Percentiles rank a stretch among this genome's conserved stretches.
These are phyloP conservation scores for Boletellus ananas DNA, from an alignment of 768 basidiomycete species.

Conservation along the genomic window DNA sequence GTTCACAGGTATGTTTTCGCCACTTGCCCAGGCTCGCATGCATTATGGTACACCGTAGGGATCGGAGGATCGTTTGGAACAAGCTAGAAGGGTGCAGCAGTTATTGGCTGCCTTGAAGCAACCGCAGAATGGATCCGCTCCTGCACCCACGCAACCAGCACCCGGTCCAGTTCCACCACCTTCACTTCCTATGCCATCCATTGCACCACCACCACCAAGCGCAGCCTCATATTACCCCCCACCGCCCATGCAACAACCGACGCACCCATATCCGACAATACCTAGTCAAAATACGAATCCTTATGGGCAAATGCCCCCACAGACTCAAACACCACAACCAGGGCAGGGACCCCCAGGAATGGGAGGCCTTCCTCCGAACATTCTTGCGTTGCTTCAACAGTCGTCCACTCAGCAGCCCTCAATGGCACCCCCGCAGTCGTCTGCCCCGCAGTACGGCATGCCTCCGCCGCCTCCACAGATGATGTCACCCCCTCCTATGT, in stretches of 20 bases:
- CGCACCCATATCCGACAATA: conserved; percentile 22
- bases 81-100: conserved; percentile 84
- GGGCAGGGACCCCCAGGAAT: conserved; percentile 34
- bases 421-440: conserved; percentile 30
- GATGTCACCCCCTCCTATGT: conserved; percentile 44
- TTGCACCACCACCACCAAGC: conserved; percentile 24
- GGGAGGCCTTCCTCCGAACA: conserved; percentile 56
- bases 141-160: conserved; percentile 25
- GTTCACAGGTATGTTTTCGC: conserved; percentile 30
- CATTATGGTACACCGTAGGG: conserved; percentile 2
- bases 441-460: conserved; percentile 34
- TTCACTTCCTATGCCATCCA: conserved; percentile 34
- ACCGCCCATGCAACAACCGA: conserved; percentile 31
- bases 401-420: conserved; percentile 36
- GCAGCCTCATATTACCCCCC: conserved; percentile 44
- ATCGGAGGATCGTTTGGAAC: conserved; percentile 77
- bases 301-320: conserved; percentile 30
- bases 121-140: conserved; percentile 40
- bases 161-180: conserved; percentile 36
- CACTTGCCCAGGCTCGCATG: background rate
- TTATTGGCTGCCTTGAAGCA: conserved; percentile 79
- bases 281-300: conserved; percentile 19
- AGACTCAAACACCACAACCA: conserved; percentile 29
- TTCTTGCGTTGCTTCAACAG: conserved; percentile 65
- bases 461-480: conserved; percentile 39